phyloP scores from a whole-genome alignment of 371 early-diverging fungal genomes.

The Apophysomyces trapeziformis region DNA sequence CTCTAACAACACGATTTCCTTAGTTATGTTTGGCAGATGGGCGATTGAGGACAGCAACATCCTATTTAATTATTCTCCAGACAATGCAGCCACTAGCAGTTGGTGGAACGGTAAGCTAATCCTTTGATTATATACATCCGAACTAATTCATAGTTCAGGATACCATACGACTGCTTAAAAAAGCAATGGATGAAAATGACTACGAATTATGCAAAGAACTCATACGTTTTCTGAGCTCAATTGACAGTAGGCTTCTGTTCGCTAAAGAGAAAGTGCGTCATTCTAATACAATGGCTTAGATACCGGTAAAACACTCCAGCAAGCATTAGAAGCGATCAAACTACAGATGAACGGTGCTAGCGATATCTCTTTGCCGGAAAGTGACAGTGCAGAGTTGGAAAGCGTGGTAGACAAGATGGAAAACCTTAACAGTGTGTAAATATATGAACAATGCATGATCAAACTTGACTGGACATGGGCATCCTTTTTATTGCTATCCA shows the following conservation, averaged over 20 bases:
- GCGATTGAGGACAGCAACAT: conserved; percentile 81
- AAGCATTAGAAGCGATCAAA: conserved; percentile 45
- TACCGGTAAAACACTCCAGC: conserved; percentile 46
- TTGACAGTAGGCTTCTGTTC: conserved; percentile 64
- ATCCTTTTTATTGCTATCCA: no score
- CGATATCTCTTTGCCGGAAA: conserved; percentile 27
- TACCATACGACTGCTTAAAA: conserved; percentile 74
- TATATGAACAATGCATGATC: neutral
- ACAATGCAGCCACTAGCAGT: conserved; percentile 76
- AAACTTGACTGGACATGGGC: no score
- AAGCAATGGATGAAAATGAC: conserved; percentile 75
- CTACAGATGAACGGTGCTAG: conserved; percentile 28
- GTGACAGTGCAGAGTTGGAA: conserved; percentile 38
- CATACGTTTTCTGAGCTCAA: conserved; percentile 79
- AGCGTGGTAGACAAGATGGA: conserved; percentile 40
- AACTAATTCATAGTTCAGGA: conserved; percentile 36
- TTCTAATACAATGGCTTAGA: conserved; percentile 16
- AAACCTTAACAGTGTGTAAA: conserved; percentile 5
- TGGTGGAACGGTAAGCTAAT: conserved; percentile 58
- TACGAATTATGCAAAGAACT: conserved; percentile 84
- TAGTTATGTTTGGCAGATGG: conserved; percentile 73
- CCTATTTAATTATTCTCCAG: conserved; percentile 85
- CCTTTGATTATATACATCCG: neutral
- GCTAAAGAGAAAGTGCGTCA: neutral
- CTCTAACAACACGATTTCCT: neutral